Base-by-base conservation (phyloP, 2,329 filamentous ascomycete species). In the Aurifilum marmelostoma region DNA sequence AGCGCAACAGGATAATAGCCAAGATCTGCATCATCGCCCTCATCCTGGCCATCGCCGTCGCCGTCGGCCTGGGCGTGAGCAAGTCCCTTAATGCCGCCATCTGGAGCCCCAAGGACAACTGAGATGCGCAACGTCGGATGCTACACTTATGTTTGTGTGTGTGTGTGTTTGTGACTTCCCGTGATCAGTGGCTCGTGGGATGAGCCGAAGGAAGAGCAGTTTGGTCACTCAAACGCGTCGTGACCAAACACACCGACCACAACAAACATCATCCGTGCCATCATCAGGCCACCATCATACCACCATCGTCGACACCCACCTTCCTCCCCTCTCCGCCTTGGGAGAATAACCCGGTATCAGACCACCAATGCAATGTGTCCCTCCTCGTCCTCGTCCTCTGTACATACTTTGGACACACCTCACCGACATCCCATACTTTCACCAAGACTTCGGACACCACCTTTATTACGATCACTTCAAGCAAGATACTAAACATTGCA, bases 61-160 rank as follows among this genome's bases (percentile, higher is more conserved):
- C 84, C 58, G 79, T 90, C 29, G 88, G 88, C 29, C 81, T 90
- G 60, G 88, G 88, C 63, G 81, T 90, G 73, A 89, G 86, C 81
- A 89, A 87, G 77, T 83, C 86, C 2, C 80, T 89, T 1, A 84
- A 85, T 16, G 87, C 87, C n/a, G 82, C 83, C 21, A 86, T 89
- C 72, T 89, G 87, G 87, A 78, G 80, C 77, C 82, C 75, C 63
- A 71, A 74, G 37, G 71, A 76, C 63, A 63, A 72, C 64, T 78
- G 50, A 75, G 43, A 75, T 65, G 52, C 43, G 41, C 14, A n/a
- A 39, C 43, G 52, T 59, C 47, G 61, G 56, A 67, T 37, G 52
- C 37, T 18, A 67, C 43, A 5, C 43, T 21, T 39, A n/a, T n/a
- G n/a, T n/a, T n/a, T n/a, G n/a, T n/a, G n/a, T n/a, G n/a, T 8